phyloP scores from a whole-genome alignment of 805 yeast species.

The Scheffersomyces stipitis region DNA sequence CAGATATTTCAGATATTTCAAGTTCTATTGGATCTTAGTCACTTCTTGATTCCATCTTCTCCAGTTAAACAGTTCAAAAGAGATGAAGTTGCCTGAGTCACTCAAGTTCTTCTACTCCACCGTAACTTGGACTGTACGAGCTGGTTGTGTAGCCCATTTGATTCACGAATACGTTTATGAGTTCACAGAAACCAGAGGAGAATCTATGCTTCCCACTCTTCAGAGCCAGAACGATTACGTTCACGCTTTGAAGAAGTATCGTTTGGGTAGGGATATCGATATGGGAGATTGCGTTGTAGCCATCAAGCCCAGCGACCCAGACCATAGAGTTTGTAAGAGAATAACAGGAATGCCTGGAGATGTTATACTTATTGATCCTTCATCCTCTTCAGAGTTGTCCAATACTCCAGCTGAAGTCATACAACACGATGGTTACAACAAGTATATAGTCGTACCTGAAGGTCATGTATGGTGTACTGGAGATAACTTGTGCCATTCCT shows the following conservation, averaged over 20 bases:
- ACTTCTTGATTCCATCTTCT: no score
- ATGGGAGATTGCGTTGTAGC: constrained; percentile 91
- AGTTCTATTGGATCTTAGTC: no score
- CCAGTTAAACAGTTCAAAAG: no score
- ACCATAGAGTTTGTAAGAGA: constrained; percentile 84
- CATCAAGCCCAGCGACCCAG: constrained; percentile 84
- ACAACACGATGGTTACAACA: constrained; percentile 44
- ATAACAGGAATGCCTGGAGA: constrained; percentile 98
- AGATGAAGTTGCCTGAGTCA: constrained; percentile 15
- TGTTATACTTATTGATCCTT: constrained; percentile 76
- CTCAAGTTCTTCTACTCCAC: constrained; percentile 31
- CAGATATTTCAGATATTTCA: no score
- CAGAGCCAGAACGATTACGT: constrained; percentile 75
- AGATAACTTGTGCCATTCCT: constrained; percentile 81
- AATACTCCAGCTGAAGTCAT: constrained; percentile 24
- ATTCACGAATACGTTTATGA: constrained; percentile 67
- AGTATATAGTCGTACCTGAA: constrained; percentile 75
- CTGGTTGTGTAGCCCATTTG: constrained; percentile 67
- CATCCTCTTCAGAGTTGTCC: constrained; percentile 48
- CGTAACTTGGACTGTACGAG: constrained; percentile 53
- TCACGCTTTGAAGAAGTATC: constrained; percentile 64
- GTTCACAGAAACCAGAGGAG: constrained; percentile 83
- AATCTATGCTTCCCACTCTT: constrained; percentile 92
- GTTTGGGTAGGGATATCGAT: constrained; percentile 61
- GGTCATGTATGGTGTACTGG: constrained; percentile 99